Conservation (phyloP, 225 moss, liverwort and hornwort genomes). For the Physcomitrium patens region DNA sequence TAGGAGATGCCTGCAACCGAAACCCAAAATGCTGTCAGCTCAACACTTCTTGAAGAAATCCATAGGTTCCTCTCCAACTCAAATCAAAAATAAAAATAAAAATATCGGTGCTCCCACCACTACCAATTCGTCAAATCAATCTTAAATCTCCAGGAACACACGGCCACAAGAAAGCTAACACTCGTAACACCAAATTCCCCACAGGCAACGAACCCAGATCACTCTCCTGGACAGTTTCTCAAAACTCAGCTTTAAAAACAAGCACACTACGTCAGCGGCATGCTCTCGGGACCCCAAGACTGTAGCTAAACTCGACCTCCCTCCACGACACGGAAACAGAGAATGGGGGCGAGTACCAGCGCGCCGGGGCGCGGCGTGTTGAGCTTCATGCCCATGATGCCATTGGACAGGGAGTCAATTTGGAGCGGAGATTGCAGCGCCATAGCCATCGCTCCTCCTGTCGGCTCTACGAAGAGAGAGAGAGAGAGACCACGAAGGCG, state of each 20-base stretch:
- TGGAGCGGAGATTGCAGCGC: constrained; percentile 48
- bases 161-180: background rate
- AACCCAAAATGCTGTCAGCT: constrained; percentile 28
- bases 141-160: background rate
- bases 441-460: constrained; percentile 35
- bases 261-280: background rate
- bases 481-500: too few relatives aligned
- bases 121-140: background rate
- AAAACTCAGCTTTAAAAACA: background rate
- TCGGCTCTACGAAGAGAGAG: background rate
- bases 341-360: constrained; percentile 20
- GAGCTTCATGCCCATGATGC: constrained; percentile 45
- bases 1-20: constrained; percentile 43
- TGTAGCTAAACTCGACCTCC: too few relatives aligned
- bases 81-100: background rate
- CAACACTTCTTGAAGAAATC: background rate
- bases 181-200: background rate
- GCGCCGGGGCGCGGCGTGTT: constrained; percentile 25
- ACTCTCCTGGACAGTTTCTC: background rate
- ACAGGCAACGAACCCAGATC: background rate
- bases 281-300: too few relatives aligned
- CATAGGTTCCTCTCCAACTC: background rate
- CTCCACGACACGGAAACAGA: background rate
- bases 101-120: background rate
- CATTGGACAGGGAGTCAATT: constrained; percentile 51